These are phyloP conservation scores for Arabidopsis hybrid DNA, from an alignment of 441 rosid species.

Conservation along the genomic window DNA sequence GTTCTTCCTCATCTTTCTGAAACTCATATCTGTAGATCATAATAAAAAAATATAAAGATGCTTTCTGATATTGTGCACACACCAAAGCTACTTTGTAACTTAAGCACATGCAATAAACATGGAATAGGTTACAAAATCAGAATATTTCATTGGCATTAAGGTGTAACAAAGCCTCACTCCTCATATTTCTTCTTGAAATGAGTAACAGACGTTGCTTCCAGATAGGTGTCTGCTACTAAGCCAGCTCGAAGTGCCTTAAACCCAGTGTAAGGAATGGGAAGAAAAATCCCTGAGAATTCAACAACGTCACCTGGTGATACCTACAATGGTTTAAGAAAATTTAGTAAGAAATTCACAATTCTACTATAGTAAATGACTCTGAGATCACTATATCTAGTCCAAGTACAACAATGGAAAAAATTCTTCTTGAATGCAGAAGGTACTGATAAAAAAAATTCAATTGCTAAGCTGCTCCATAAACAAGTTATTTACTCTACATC, in stretches of 20 bases:
- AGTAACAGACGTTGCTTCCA: constrained; percentile 92
- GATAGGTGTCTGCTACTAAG: constrained; percentile 94
- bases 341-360: neutral
- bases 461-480: constrained; percentile 8
- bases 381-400: neutral
- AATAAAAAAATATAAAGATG: constrained; percentile 10
- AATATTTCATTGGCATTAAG: constrained; percentile 6
- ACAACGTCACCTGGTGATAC: constrained; percentile 97
- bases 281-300: constrained; percentile 97
- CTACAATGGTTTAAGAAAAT: constrained; percentile 46
- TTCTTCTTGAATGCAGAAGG: neutral
- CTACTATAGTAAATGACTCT: constrained; percentile 6
- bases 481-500: neutral
- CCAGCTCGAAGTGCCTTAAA: constrained; percentile 99
- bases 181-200: constrained; percentile 99
- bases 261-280: constrained; percentile 95
- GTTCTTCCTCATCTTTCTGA: constrained; percentile 88
- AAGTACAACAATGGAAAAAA: neutral
- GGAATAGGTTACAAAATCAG: neutral
- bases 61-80: constrained; percentile 18
- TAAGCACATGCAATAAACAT: constrained; percentile 23
- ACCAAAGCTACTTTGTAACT: constrained; percentile 6
- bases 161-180: constrained; percentile 68
- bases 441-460: neutral
- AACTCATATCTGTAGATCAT: constrained; percentile 78